Evolutionary conservation across 768 basidiomycete species (phyloP).

Genomic region (Russula ochroleuca): DNA sequence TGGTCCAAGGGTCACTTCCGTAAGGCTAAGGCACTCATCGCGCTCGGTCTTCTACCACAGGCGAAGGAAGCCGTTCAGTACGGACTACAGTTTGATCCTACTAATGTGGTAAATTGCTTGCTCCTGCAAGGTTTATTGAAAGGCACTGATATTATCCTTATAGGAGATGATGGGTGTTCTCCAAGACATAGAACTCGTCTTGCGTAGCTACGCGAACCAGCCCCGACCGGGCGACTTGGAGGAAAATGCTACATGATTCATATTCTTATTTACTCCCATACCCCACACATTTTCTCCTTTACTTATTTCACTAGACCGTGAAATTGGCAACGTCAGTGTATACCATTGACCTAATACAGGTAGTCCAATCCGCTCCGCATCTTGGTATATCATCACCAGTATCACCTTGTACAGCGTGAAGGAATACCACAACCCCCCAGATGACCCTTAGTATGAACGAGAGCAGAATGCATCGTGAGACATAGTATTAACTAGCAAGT

Average conservation of each 20-base stretch:
- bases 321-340: neutral
- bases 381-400: neutral
- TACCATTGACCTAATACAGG: neutral
- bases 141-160: constrained; percentile 1
- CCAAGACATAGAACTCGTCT: constrained; percentile 21
- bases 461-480: neutral
- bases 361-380: neutral
- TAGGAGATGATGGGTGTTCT: constrained; percentile 27
- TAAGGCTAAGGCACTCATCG: constrained; percentile 83
- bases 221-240: constrained; percentile 5
- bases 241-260: constrained; percentile 15
- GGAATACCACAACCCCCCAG: no score
- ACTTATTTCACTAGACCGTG: neutral
- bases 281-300: neutral
- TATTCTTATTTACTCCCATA: constrained; percentile 9
- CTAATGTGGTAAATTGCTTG: constrained; percentile 45
- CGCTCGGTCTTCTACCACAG: constrained; percentile 61
- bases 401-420: neutral
- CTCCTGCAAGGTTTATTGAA: neutral
- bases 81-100: constrained; percentile 81
- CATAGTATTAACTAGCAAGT: neutral
- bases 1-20: constrained; percentile 98
- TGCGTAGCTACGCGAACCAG: constrained; percentile 20
- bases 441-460: neutral
- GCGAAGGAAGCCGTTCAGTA: constrained; percentile 78